phyloP scores from a whole-genome alignment of 805 yeast species.

The Saccharomycopsis sp. region DNA sequence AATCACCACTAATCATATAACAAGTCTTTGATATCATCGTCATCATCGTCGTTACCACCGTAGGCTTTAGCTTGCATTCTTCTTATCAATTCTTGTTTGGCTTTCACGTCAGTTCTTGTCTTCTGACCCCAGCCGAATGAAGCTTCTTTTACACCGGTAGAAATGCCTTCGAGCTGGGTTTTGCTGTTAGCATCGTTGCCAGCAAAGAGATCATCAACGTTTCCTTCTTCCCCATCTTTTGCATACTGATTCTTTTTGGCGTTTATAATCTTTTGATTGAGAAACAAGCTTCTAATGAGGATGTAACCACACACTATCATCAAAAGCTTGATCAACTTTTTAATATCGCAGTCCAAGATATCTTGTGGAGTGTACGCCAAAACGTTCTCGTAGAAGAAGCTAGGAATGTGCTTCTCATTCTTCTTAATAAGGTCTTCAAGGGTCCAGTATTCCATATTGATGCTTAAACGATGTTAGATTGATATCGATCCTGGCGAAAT shows the following conservation, averaged over 20 bases:
- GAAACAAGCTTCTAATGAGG: slow-evolving; percentile 11
- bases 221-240: background rate
- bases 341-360: slow-evolving; percentile 10
- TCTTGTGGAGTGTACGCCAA: slow-evolving; percentile 12
- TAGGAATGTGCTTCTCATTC: slow-evolving; percentile 8
- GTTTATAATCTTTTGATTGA: slow-evolving; percentile 13
- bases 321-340: slow-evolving; percentile 11
- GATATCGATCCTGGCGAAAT: no score
- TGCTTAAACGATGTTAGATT: no score
- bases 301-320: slow-evolving; percentile 17
- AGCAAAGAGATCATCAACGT: slow-evolving; percentile 16
- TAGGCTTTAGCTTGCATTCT: background rate
- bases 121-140: slow-evolving; percentile 21
- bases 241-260: slow-evolving; percentile 13
- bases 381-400: slow-evolving; percentile 11
- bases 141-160: slow-evolving; percentile 15
- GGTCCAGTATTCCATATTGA: background rate
- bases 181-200: slow-evolving; percentile 2
- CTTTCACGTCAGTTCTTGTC: slow-evolving; percentile 11
- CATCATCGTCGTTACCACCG: slow-evolving; percentile 12
- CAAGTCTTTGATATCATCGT: slow-evolving; percentile 19
- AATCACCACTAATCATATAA: slow-evolving; percentile 12
- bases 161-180: slow-evolving; percentile 3
- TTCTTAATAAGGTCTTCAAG: background rate
- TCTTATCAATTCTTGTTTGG: slow-evolving; percentile 9